A percentile compares a stretch with the other conserved stretches of the same genome.
Conservation (phyloP, 805 yeast genomes). For the Kodamaea neixiangensis region DNA sequence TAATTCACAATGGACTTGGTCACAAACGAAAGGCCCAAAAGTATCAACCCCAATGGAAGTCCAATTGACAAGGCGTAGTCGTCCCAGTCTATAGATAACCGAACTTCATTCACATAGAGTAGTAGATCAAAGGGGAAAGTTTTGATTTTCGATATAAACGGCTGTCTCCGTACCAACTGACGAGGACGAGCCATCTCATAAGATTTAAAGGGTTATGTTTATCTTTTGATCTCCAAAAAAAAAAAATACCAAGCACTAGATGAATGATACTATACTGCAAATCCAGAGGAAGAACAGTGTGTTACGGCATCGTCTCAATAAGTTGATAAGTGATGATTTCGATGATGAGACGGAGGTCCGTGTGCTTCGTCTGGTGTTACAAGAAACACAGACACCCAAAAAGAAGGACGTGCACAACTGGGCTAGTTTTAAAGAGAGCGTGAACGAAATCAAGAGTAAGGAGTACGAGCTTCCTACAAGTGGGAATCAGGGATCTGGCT, state of each 20-base stretch:
- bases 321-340: constrained; percentile 8
- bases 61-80: constrained; percentile 31
- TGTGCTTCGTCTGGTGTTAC: background rate
- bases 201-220: background rate
- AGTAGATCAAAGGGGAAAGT: constrained; percentile 37
- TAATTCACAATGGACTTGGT: constrained; percentile 25
- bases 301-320: constrained; percentile 9
- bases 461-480: constrained; percentile 21
- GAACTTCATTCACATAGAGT: constrained; percentile 36
- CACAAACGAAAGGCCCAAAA: constrained; percentile 22
- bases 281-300: constrained; percentile 12
- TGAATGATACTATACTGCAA: constrained; percentile 12
- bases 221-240: background rate
- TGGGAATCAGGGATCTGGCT: background rate
- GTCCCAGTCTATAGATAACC: constrained; percentile 46
- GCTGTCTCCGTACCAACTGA: constrained; percentile 26
- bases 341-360: constrained; percentile 13
- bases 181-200: constrained; percentile 8
- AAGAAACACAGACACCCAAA: background rate
- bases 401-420: constrained; percentile 11
- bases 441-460: constrained; percentile 22
- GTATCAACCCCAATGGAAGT: constrained; percentile 30
- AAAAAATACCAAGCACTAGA: background rate
- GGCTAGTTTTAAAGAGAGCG: constrained; percentile 23
- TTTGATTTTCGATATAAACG: constrained; percentile 30